These are phyloP conservation scores for Physcomitrellopsis africana DNA, from an alignment of 225 moss, liverwort and hornwort genomes.

Conservation along the genomic window DNA sequence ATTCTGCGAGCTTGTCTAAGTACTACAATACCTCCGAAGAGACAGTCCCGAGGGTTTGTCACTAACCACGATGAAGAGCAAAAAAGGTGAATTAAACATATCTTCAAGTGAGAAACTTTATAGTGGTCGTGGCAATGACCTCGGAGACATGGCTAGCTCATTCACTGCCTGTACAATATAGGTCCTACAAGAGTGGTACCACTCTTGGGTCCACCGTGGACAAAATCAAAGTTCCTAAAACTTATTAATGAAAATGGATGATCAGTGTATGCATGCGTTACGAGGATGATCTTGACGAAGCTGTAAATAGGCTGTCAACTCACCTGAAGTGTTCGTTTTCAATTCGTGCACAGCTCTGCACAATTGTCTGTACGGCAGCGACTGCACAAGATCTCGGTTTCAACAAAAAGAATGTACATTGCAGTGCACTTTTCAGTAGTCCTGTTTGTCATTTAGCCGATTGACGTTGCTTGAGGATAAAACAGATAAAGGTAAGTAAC, in stretches of 20 bases:
- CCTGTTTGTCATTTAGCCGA: not conserved
- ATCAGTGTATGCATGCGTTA: too few relatives aligned
- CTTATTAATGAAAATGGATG: not conserved
- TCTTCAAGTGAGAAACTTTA: constrained; percentile 11
- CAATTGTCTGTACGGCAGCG: too few relatives aligned
- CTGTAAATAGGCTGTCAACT: too few relatives aligned
- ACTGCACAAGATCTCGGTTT: constrained; percentile 13
- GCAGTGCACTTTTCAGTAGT: constrained; percentile 22
- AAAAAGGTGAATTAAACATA: not conserved
- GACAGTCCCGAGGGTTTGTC: constrained; percentile 9
- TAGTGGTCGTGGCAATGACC: constrained; percentile 8
- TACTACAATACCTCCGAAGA: constrained; percentile 2
- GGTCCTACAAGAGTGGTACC: not conserved
- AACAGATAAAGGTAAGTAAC: too few relatives aligned
- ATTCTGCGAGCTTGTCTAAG: constrained; percentile 6
- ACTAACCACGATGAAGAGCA: constrained; percentile 19
- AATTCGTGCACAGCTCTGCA: too few relatives aligned
- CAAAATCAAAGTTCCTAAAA: constrained; percentile 25
- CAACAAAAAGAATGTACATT: constrained; percentile 10
- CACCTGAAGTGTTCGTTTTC: too few relatives aligned
- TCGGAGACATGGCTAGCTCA: not conserved
- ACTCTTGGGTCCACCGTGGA: constrained; percentile 27
- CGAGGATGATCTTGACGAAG: too few relatives aligned
- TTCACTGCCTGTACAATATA: too few relatives aligned
- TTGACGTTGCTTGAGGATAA: too few relatives aligned